These are phyloP conservation scores for Lichtheimia hyalospora DNA, from an alignment of 371 early-diverging fungal genomes.

Conservation along the genomic window DNA sequence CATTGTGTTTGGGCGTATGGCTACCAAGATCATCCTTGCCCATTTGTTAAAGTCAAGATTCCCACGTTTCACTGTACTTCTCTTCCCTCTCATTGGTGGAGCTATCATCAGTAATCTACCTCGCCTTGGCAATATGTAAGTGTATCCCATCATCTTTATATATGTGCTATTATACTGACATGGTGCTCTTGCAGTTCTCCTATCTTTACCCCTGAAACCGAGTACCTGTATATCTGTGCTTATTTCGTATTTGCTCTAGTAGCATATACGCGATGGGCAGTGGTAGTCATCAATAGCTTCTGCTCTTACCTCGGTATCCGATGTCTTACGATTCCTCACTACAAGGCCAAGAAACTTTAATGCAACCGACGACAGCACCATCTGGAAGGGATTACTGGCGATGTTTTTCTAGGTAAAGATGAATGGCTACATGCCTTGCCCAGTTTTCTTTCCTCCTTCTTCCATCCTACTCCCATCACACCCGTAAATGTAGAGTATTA, in stretches of 20 bases:
- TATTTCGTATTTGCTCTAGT: constrained; percentile 72
- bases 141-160: constrained; percentile 1
- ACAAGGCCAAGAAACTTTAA: constrained; percentile 11
- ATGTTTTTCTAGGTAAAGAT: no score
- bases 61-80: constrained; percentile 75
- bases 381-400: no score
- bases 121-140: constrained; percentile 45
- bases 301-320: constrained; percentile 83
- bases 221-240: constrained; percentile 69
- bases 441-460: no score
- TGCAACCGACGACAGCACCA: no score
- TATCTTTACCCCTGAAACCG: constrained; percentile 64
- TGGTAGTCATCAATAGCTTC: constrained; percentile 84
- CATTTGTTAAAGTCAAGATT: constrained; percentile 81
- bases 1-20: constrained; percentile 86
- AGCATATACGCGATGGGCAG: constrained; percentile 86
- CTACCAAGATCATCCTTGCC: constrained; percentile 86
- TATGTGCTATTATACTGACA: background rate
- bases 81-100: constrained; percentile 75
- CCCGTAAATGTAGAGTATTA: no score
- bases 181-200: constrained; percentile 50
- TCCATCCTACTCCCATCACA: no score
- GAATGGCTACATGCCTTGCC: no score
- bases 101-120: constrained; percentile 67
- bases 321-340: constrained; percentile 75